Conservation (phyloP, 73 alveolate species). For the Durusdinium trenchii region DNA sequence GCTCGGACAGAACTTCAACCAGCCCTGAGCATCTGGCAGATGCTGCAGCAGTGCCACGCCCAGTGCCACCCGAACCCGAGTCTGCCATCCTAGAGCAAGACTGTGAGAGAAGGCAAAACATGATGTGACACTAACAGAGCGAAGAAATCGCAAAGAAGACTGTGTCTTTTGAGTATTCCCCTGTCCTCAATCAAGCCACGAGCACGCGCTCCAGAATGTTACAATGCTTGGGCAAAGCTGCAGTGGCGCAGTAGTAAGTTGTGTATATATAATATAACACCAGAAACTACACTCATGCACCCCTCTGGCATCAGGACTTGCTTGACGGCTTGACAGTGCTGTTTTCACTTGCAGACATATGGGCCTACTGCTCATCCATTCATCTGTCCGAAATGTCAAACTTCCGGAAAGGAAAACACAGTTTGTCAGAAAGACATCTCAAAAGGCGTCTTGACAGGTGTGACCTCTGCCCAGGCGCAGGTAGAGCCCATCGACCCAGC, state of each 20-base stretch:
- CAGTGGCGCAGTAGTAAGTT: too few relatives aligned
- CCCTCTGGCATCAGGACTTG: too few relatives aligned
- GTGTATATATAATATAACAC: too few relatives aligned
- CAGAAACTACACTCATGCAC: too few relatives aligned
- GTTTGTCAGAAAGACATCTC: too few relatives aligned
- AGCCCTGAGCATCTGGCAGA: conserved; percentile 18
- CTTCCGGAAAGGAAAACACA: too few relatives aligned
- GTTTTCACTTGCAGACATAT: too few relatives aligned
- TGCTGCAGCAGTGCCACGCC: conserved; percentile 85
- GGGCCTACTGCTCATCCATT: too few relatives aligned
- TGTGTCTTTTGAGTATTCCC: neutral
- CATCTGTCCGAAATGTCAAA: too few relatives aligned
- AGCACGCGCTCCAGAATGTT: conserved; percentile 80
- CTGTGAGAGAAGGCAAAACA: neutral
- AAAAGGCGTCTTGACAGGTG: neutral
- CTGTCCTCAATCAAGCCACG: conserved; percentile 16
- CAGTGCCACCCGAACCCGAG: conserved; percentile 74
- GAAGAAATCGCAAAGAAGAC: neutral
- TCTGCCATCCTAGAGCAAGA: conserved; percentile 76
- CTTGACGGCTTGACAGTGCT: too few relatives aligned
- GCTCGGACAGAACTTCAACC: neutral
- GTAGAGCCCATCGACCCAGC: conserved; percentile 83
- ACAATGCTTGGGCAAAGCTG: conserved; percentile 70
- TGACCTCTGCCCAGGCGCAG: conserved; percentile 82
- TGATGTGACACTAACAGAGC: too few relatives aligned